Evolutionary conservation across 768 basidiomycete genomes (phyloP).

Genomic region (Lactarius deliciosus): DNA sequence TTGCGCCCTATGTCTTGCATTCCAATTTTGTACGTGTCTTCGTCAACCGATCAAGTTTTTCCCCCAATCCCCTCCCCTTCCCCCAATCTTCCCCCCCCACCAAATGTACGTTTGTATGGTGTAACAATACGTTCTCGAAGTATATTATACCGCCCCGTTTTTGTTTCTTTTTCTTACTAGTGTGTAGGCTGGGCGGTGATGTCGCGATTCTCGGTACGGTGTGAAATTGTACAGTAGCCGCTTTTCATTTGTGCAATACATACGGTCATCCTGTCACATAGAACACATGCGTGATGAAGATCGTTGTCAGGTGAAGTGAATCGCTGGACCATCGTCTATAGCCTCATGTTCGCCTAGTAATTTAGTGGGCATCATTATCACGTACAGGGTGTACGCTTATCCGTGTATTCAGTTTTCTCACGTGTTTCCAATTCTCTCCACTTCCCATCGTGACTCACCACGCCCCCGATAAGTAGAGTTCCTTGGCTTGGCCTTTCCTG

Average conservation of each 20-base stretch:
- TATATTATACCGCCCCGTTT: slow-evolving; percentile 22
- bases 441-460: slow-evolving; percentile 3
- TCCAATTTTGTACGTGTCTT: slow-evolving; percentile 23
- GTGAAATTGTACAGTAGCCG: slow-evolving; percentile 24
- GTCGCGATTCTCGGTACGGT: slow-evolving; percentile 10
- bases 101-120: slow-evolving; percentile 22
- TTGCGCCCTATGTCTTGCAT: slow-evolving; percentile 23
- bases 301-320: background rate
- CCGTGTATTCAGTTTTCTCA: background rate
- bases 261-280: slow-evolving; percentile 1
- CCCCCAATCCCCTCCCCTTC: background rate
- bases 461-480: background rate
- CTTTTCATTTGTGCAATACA: slow-evolving; percentile 22
- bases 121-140: slow-evolving; percentile 19
- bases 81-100: background rate
- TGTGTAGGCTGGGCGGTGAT: slow-evolving; percentile 18
- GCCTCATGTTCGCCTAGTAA: slow-evolving; percentile 13
- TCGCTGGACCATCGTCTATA: slow-evolving; percentile 16
- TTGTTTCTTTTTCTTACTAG: background rate
- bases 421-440: background rate
- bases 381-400: slow-evolving; percentile 1
- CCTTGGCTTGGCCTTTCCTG: background rate
- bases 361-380: background rate
- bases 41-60: slow-evolving; percentile 12
- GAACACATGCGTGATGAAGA: slow-evolving; percentile 10